Conservation (phyloP, 305 asterid genomes). For the Fraxinus ornus region DNA sequence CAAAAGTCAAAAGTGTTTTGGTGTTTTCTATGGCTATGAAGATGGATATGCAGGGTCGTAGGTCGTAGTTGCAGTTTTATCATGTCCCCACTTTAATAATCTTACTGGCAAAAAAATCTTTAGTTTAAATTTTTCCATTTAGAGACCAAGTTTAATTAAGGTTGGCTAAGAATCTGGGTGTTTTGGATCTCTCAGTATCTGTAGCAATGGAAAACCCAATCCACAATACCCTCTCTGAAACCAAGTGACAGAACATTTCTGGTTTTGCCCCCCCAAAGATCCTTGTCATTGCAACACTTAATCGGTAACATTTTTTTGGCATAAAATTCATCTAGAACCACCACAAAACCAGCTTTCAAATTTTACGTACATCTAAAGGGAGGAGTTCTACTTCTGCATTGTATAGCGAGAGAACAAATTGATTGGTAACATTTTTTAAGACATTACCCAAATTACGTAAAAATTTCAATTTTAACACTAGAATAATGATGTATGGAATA, state of each 20-base stretch:
- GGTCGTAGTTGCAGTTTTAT: neutral
- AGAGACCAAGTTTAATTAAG: neutral
- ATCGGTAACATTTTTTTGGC: neutral
- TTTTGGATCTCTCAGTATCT: neutral
- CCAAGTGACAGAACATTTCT: neutral
- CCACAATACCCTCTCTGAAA: neutral
- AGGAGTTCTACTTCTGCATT: neutral
- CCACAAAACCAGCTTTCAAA: neutral
- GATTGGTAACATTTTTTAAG: neutral
- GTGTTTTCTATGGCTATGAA: neutral
- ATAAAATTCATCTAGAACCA: neutral
- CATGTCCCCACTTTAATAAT: neutral
- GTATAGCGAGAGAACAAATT: neutral
- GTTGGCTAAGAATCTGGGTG: neutral
- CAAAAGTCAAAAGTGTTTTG: neutral
- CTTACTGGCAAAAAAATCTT: neutral
- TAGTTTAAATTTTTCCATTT: neutral
- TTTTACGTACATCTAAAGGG: neutral
- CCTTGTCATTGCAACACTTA: neutral
- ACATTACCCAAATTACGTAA: neutral
- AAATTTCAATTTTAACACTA: slow-evolving; percentile 7
- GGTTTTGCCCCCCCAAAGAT: neutral
- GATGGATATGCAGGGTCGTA: neutral
- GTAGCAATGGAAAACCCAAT: neutral
- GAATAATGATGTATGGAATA: neutral